Percentiles rank a stretch among this genome's conserved stretches.
Evolutionary conservation across 768 basidiomycete genomes (phyloP).

Genomic region (Leccinellum albellum): DNA sequence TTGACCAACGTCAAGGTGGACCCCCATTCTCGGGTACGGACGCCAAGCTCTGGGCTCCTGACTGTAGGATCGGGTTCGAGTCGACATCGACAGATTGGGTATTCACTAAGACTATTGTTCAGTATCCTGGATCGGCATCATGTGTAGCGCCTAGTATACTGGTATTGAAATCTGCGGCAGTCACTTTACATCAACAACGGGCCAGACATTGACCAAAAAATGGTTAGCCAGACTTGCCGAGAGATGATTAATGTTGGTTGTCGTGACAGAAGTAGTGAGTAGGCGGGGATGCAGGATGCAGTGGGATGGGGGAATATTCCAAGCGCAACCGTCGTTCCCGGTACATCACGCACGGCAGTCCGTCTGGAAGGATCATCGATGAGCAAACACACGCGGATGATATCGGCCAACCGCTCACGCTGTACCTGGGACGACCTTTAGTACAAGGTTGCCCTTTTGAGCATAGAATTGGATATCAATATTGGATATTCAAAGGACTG

Average conservation of each 20-base stretch:
- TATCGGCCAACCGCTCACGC: background rate
- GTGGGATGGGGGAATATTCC: background rate
- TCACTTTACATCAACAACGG: background rate
- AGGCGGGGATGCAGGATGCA: background rate
- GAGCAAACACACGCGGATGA: background rate
- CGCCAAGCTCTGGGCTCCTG: background rate
- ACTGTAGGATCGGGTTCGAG: background rate
- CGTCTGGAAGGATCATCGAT: background rate
- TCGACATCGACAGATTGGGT: background rate
- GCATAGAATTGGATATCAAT: background rate
- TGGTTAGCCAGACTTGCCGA: background rate
- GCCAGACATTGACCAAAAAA: background rate
- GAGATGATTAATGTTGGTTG: background rate
- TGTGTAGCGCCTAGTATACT: background rate
- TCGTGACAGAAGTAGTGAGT: background rate
- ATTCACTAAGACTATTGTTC: background rate
- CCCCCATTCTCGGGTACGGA: background rate
- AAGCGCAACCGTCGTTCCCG: background rate
- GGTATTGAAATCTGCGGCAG: background rate
- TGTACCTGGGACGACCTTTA: background rate
- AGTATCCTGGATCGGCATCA: background rate
- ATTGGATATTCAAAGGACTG: conserved; percentile 3
- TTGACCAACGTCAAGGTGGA: background rate
- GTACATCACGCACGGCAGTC: background rate
- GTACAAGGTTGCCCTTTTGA: background rate